Evolutionary conservation across 108 stramenopile genomes (phyloP), one percentile per base, ranked within the genome.

Genomic region (Epithemia pelagica): DNA sequence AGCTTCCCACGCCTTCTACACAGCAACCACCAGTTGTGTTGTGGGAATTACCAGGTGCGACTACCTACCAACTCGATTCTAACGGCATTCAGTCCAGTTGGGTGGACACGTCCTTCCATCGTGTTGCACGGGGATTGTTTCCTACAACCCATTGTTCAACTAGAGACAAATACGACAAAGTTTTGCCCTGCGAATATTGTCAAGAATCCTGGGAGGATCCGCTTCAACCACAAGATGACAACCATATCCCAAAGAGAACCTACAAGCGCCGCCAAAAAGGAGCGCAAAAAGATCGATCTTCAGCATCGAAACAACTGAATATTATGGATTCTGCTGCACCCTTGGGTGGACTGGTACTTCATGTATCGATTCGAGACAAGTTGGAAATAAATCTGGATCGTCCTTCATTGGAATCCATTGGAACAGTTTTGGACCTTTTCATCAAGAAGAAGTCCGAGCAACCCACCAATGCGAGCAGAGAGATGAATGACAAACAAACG

Each of bases 341-440:
- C 32, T 73, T 91, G 81, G 85, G 85, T 29, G 90, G 90, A 30
- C 66, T 86, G 23, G 79, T 80, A 1, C 74, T 88, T 28, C 77
- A 70, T n/a, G 58, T 88, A 18, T 72, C 68, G 0, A 59, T 88
- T 21, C 68, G 78, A 0, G 90, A 91, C 57, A 84, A 86, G 5
- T 52, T 91, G 23, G 90, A 91, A 64, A 28, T 88, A 27, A 91
- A 88, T 74, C 64, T 88, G 8, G 90, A 91, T 69, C 66, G 85
- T 30, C n/a, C 62, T 25, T 60, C 67, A 26, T 73, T 91, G 20
- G 79, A 88, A 27, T 57, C 76, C 10, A 22, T 91, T 28, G 74
- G 76, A 18, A 59, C 73, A 10, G 33, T 84, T 23, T 64, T 72
- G 19, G 74, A 75, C 20, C 20, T 91, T 21, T 84, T 91, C 65